Base-by-base conservation (phyloP, 345 rosid species). In the Citrus mangshanensis region DNA sequence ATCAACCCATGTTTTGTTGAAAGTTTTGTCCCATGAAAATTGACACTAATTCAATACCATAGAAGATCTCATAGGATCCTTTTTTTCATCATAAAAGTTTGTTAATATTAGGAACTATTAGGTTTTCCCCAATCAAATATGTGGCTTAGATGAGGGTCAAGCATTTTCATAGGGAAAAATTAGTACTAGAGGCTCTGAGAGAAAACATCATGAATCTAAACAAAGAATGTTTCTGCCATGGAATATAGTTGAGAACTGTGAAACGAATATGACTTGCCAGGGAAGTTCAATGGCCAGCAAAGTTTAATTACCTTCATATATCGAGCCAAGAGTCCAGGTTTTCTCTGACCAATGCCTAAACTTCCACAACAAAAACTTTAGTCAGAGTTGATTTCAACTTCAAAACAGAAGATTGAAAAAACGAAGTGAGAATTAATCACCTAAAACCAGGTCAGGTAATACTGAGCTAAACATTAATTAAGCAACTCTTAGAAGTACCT, bases 291-390 rank as follows among this genome's bases (percentile, higher is more conserved):
- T 55, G 10, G 22, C 1, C 51, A 32, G 73, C 25, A 35, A 80
- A 81, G 59, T 51, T 27, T 40, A 34, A 72, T 38, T 80, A 88
- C 93, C 93, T 86, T 85, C 93, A 89, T 89, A 77, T 86, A 88
- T 28, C 83, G 84, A 75, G 85, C 84, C 68, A 89, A 85, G 14
- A 88, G 80, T 71, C 91, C 86, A 55, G 89, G 78, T 59, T 72
- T 64, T 72, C 88, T 85, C 83, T 54, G 79, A 72, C 79, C 21
- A 27, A 56, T 56, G 56, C 81, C 87, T 82, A 68, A 35, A 80
- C n/a, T 69, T 65, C 70, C 77, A n/a, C 61, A 77, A 68, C 62
- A 72, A 27, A 5, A 54, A 68, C 80, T 78, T 71, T 54, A 78
- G 78, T 87, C 61, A 78, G 77, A 70, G 63, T 69, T 80, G 28